phyloP scores from a whole-genome alignment of 2,329 filamentous ascomycete species.

The Aspergillus fischeri region DNA sequence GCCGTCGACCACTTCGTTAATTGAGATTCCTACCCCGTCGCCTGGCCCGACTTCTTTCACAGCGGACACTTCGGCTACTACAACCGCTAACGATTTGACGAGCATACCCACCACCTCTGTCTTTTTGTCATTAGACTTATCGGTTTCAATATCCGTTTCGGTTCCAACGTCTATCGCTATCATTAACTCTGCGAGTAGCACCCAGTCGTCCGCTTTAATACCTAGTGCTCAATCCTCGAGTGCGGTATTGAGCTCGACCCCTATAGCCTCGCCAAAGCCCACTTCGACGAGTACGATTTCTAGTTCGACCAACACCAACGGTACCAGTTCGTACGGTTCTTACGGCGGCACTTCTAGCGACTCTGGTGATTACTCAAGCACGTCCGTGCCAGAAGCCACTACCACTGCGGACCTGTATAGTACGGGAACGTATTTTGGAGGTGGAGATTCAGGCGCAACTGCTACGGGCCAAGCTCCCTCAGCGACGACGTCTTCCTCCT shows the following conservation, averaged over 20 bases:
- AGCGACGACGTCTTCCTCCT: conserved; percentile 6
- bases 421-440: conserved; percentile 3
- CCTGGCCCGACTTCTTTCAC: conserved; percentile 9
- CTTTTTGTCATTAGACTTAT: background rate
- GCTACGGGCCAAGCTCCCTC: conserved; percentile 3
- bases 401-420: background rate
- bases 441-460: conserved; percentile 10
- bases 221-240: background rate
- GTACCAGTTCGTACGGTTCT: conserved; percentile 1
- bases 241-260: background rate
- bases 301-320: background rate
- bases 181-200: background rate
- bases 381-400: conserved; percentile 2
- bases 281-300: conserved; percentile 2
- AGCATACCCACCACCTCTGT: background rate
- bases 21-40: conserved; percentile 1
- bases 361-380: conserved; percentile 1
- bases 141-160: background rate
- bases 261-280: background rate
- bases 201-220: background rate
- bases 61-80: conserved; percentile 6
- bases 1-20: conserved; percentile 3
- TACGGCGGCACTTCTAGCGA: background rate
- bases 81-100: conserved; percentile 1
- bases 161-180: background rate